Base-by-base conservation (phyloP, 768 basidiomycete genomes). In the Chiua virens region DNA sequence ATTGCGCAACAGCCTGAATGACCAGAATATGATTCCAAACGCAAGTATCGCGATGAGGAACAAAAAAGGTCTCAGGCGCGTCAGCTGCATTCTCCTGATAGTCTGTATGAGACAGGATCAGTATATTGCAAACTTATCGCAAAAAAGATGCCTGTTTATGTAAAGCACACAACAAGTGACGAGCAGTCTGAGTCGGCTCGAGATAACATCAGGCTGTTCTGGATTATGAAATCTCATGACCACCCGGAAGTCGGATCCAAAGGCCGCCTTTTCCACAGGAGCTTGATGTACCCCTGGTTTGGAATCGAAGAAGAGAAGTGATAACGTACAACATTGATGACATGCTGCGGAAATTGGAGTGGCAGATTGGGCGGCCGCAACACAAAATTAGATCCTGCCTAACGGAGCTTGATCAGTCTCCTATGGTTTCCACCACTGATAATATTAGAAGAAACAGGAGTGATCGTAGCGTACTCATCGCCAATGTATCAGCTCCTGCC, bases 401-500 rank as follows among this genome's bases (percentile, higher is more conserved):
- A 27, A 8, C 27, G 27, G 44, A 35, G 35, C 25, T 37, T 46
- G 35, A 23, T 25, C 27, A 18, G 35, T 30, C 48, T 8, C 9
- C 27, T 27, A 27, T 27, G 27, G 27, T 8, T 27, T 7, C 6
- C 9, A 8, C 27, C 27, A 27, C 6, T 8, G 27, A 27, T 27
- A 23, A 27, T 49, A 42, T 49, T 49, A 27, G 25, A 21, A n/a
- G 32, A 35, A 9, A 25, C 23, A 42, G 17, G 18, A n/a, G 9
- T 20, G 10, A 3, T 22, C 25, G 11, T 37, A 27, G 14, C 20
- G 27, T 27, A 7, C 27, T 8, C 27, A 27, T 18, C 25, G 8
- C 46, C 10, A 13, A 51, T 51, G 50, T 51, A 51, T 20, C 44
- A 35, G 13, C 50, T 41, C 43, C 39, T 51, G 8, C 44, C 50